These are phyloP conservation scores for Aspergillus quadricinctus DNA, from an alignment of 2,329 filamentous ascomycete species.

Conservation along the genomic window DNA sequence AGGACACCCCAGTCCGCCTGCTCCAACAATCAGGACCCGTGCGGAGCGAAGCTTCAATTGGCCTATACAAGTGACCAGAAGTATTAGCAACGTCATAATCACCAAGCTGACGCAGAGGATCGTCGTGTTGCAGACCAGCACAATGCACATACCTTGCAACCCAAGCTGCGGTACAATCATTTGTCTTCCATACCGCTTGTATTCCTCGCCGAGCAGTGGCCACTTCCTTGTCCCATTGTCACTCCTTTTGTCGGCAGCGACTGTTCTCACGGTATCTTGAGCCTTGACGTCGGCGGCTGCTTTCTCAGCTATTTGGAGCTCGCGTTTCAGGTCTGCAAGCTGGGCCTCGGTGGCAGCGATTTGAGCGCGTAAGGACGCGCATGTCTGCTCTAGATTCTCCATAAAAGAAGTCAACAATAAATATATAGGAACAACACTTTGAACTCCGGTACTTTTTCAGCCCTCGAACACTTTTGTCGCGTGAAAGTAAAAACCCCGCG, in stretches of 20 bases:
- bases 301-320: constrained; percentile 31
- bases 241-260: neutral
- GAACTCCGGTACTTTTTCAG: neutral
- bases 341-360: constrained; percentile 36
- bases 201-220: constrained; percentile 69
- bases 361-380: constrained; percentile 32
- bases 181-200: constrained; percentile 82
- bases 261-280: constrained; percentile 2
- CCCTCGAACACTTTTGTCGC: neutral
- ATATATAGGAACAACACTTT: neutral
- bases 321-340: constrained; percentile 30
- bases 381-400: constrained; percentile 22
- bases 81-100: constrained; percentile 3
- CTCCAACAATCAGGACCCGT: constrained; percentile 75
- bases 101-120: neutral
- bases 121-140: neutral
- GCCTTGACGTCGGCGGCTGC: constrained; percentile 15
- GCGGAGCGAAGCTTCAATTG: constrained; percentile 69
- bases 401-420: constrained; percentile 3
- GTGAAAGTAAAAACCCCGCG: neutral
- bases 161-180: constrained; percentile 83
- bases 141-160: constrained; percentile 56
- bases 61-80: constrained; percentile 45
- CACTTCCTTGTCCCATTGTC: constrained; percentile 44
- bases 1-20: constrained; percentile 86